phyloP scores from a whole-genome alignment of 345 rosid genomes.

The Gossypium mustelinum region DNA sequence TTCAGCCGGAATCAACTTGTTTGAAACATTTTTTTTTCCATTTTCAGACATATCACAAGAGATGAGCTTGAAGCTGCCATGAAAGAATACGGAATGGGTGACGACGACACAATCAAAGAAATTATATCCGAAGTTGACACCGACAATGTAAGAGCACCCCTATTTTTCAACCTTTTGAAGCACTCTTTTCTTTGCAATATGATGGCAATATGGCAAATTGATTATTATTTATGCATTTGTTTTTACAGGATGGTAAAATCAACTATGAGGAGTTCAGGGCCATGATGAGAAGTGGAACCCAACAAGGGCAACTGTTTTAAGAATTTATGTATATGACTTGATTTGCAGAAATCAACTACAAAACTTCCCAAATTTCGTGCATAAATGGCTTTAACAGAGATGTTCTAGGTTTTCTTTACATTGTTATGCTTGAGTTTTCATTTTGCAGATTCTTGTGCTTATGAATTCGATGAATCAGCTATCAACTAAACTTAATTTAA shows the following conservation, averaged over 20 bases:
- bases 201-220: neutral
- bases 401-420: neutral
- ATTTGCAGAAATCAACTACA: neutral
- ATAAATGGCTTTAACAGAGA: neutral
- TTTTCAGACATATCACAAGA: slow-evolving; percentile 62
- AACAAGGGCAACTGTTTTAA: slow-evolving; percentile 44
- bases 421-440: neutral
- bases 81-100: slow-evolving; percentile 83
- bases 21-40: neutral
- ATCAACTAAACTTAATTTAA: no score
- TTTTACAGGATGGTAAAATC: slow-evolving; percentile 77
- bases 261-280: slow-evolving; percentile 74
- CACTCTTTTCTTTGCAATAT: neutral
- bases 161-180: neutral
- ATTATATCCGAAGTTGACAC: slow-evolving; percentile 88
- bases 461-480: neutral
- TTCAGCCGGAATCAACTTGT: no score
- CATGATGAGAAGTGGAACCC: slow-evolving; percentile 88
- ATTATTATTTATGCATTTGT: neutral
- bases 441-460: neutral
- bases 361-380: neutral
- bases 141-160: slow-evolving; percentile 51
- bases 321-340: neutral
- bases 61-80: slow-evolving; percentile 81
- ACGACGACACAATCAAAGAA: slow-evolving; percentile 64